A percentile compares a stretch with the other conserved stretches of the same genome.
Conservation (phyloP, 768 basidiomycete species). For the Amylocystis lapponica region DNA sequence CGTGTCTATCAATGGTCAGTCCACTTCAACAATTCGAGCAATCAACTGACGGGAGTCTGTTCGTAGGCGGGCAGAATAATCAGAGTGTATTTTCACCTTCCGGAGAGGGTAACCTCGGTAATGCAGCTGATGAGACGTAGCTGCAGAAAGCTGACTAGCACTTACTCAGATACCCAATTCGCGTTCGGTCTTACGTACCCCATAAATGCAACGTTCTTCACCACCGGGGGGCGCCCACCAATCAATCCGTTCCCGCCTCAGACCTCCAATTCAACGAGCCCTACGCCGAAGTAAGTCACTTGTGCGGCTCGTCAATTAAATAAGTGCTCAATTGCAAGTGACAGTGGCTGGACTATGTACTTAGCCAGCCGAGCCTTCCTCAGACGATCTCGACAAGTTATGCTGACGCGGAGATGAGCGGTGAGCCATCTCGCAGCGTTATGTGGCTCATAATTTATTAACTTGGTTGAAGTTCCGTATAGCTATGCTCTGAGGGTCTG, state of each 20-base stretch:
- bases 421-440: constrained; percentile 27
- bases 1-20: constrained; percentile 48
- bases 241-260: constrained; percentile 53
- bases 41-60: constrained; percentile 11
- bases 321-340: constrained; percentile 2
- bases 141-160: background rate
- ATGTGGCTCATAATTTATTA: background rate
- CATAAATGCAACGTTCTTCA: constrained; percentile 52
- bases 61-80: constrained; percentile 52
- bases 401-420: constrained; percentile 67
- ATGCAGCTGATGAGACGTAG: background rate
- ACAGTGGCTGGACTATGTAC: constrained; percentile 61
- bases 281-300: constrained; percentile 32
- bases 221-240: constrained; percentile 58
- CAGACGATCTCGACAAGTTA: constrained; percentile 69
- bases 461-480: constrained; percentile 40
- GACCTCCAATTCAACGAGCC: constrained; percentile 54
- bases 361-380: constrained; percentile 40
- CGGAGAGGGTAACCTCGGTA: constrained; percentile 51
- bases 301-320: background rate
- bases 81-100: constrained; percentile 52
- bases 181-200: constrained; percentile 61
- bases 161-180: constrained; percentile 49
- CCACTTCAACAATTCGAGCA: constrained; percentile 36
- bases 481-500: constrained; percentile 57